Evolutionary conservation across 345 rosid genomes (phyloP).

Genomic region (Eutrema yunnanense): DNA sequence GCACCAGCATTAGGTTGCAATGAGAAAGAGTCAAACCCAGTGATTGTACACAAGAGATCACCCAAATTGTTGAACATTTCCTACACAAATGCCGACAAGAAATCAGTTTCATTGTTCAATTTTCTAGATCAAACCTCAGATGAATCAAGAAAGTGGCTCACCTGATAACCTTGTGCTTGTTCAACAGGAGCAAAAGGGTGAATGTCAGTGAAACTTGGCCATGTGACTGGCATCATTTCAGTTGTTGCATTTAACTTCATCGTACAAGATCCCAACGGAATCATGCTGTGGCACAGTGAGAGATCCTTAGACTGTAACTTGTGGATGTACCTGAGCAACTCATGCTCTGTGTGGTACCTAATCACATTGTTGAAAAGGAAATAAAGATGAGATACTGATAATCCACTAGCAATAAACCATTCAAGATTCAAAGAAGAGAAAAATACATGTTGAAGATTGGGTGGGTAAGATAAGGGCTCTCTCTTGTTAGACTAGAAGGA

Average conservation of each 20-base stretch:
- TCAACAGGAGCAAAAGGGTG: slow-evolving; percentile 90
- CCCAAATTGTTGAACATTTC: slow-evolving; percentile 95
- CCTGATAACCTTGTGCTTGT: slow-evolving; percentile 92
- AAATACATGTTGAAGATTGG: slow-evolving; percentile 79
- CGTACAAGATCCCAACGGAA: slow-evolving; percentile 97
- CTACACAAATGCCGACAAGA: slow-evolving; percentile 30
- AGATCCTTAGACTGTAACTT: slow-evolving; percentile 83
- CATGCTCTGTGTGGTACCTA: slow-evolving; percentile 96
- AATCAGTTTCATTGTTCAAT: slow-evolving; percentile 16
- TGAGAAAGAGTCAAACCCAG: slow-evolving; percentile 98
- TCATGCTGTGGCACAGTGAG: slow-evolving; percentile 98
- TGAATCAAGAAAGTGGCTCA: slow-evolving; percentile 20
- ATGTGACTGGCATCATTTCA: slow-evolving; percentile 98
- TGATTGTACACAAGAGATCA: slow-evolving; percentile 69
- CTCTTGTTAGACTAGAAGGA: slow-evolving; percentile 65
- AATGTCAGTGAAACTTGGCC: slow-evolving; percentile 78
- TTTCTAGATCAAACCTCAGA: background rate
- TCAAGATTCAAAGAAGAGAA: slow-evolving; percentile 15
- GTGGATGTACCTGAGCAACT: slow-evolving; percentile 79
- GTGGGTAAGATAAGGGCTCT: slow-evolving; percentile 74
- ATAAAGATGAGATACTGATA: slow-evolving; percentile 22
- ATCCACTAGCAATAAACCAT: slow-evolving; percentile 2
- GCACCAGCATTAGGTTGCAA: slow-evolving; percentile 99
- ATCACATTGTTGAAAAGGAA: slow-evolving; percentile 2
- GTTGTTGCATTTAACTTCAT: slow-evolving; percentile 97